Percentiles rank a stretch among this genome's conserved stretches.
phyloP scores from a whole-genome alignment of 2,329 filamentous ascomycete genomes.

The Diaporthe citrichinensis region DNA sequence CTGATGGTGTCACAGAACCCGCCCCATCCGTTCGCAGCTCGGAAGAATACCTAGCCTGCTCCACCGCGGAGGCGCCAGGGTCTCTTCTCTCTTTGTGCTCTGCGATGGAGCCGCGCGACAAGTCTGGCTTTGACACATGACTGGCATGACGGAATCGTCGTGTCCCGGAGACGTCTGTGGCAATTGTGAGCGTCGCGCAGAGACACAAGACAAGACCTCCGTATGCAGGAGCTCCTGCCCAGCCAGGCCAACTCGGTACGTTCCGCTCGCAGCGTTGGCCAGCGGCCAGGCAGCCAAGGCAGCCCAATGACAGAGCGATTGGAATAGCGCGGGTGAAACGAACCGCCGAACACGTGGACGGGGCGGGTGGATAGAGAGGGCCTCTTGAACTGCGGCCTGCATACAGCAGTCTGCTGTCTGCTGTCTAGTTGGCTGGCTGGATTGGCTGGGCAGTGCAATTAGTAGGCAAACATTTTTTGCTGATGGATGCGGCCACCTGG shows the following conservation, averaged over 20 bases:
- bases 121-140: conserved; percentile 26
- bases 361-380: conserved; percentile 19
- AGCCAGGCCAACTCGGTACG: conserved; percentile 26
- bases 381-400: conserved; percentile 4
- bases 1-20: conserved; percentile 6
- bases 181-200: conserved; percentile 1
- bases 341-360: conserved; percentile 30
- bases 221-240: conserved; percentile 7
- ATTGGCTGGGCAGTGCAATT: background rate
- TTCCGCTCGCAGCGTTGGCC: background rate
- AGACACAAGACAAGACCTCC: background rate
- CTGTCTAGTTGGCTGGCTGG: background rate
- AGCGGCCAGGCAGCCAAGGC: background rate
- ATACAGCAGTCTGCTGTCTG: background rate
- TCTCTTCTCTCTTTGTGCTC: background rate
- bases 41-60: conserved; percentile 24
- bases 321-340: conserved; percentile 29
- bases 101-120: conserved; percentile 38
- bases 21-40: conserved; percentile 31
- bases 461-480: background rate
- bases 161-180: conserved; percentile 9
- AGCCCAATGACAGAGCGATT: conserved; percentile 14
- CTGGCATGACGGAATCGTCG: conserved; percentile 7
- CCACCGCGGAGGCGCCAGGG: conserved; percentile 32
- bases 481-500: conserved; percentile 21